Evolutionary conservation across 495 filamentous ascomycete genomes (phyloP), one percentile per base, ranked within the genome.

Genomic region (Wilcoxina mikolae): DNA sequence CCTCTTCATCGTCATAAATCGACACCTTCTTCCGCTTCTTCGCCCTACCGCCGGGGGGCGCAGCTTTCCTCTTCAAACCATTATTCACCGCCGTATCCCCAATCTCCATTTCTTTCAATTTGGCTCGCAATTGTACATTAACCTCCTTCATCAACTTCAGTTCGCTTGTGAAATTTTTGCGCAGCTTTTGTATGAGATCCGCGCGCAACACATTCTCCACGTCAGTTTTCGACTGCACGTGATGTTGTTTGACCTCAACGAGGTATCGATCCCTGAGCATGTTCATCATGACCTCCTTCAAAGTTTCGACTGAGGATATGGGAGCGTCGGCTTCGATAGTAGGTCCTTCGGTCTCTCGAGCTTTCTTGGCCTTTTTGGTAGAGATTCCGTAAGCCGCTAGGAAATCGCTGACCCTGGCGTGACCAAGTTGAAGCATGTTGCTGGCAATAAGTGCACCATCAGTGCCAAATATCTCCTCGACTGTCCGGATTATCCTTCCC

Each of bases 401-500:
- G 53, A 96, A 75, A 58, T 94, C 80, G 17, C 71, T 71, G 33
- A 95, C 73, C 57, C 78, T 77, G 2, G 80, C 80, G 67, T 94
- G 84, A 4, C 91, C 91, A 20, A 84, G 75, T 31, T 79, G 72
- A 27, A 94, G 69, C 10, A 96, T 76, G 45, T 82, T 80, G 52
- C 81, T 75, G 57, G 94, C 74, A 1, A 95, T 69, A 26, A 76
- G 75, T 39, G 80, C 78, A 0, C 86, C 60, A 51, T 66, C 64
- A 4, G 72, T 65, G 11, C 89, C 90, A 54, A 83, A 79, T 56
- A 81, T 75, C 7, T 73, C 75, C 54, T 87, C 79, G 15, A 87
- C 70, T 56, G 85, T 70, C 53, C 85, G 77, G 24, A 91, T 68
- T n/a, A 91, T 84, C 67, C 87, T 89, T 4, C 86, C 88, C 18